Evolutionary conservation across 2,329 filamentous ascomycete genomes (phyloP).

Genomic region (Stachybotrys chlorohalonatus): DNA sequence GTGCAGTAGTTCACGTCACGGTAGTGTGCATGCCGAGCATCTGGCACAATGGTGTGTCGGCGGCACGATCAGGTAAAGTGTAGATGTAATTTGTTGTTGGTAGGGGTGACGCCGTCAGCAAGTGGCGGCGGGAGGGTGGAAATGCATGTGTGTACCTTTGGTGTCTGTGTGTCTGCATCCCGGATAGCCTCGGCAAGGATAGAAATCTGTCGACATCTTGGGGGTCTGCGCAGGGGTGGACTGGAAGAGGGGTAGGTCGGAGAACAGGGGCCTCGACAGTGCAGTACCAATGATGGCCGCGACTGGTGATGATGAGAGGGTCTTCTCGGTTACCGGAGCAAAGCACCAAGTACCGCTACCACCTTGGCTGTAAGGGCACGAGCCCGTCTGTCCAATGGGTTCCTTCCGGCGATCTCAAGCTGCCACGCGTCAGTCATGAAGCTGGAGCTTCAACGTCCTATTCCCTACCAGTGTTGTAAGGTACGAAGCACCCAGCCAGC

Average conservation of each 20-base stretch:
- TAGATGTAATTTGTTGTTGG: not conserved
- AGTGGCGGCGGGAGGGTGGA: not conserved
- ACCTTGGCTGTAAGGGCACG: not conserved
- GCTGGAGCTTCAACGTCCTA: not conserved
- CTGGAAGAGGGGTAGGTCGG: not conserved
- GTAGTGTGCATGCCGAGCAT: not conserved
- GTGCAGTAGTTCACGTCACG: not conserved
- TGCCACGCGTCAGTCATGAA: not conserved
- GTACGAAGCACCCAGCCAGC: too few relatives aligned
- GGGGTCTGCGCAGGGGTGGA: not conserved
- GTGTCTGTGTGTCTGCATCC: not conserved
- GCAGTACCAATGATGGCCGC: not conserved
- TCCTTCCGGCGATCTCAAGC: not conserved
- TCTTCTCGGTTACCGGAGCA: not conserved
- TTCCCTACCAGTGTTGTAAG: too few relatives aligned
- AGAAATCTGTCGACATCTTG: not conserved
- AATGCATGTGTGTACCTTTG: not conserved
- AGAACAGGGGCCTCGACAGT: not conserved
- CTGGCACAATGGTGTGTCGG: not conserved
- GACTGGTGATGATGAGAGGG: not conserved
- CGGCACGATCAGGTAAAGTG: not conserved
- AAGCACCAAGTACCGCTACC: not conserved
- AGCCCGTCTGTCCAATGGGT: not conserved
- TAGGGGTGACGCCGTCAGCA: not conserved
- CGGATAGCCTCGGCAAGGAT: not conserved